Conservation (phyloP, 2,329 filamentous ascomycete species). For the Aspergillus quadrilineatus region DNA sequence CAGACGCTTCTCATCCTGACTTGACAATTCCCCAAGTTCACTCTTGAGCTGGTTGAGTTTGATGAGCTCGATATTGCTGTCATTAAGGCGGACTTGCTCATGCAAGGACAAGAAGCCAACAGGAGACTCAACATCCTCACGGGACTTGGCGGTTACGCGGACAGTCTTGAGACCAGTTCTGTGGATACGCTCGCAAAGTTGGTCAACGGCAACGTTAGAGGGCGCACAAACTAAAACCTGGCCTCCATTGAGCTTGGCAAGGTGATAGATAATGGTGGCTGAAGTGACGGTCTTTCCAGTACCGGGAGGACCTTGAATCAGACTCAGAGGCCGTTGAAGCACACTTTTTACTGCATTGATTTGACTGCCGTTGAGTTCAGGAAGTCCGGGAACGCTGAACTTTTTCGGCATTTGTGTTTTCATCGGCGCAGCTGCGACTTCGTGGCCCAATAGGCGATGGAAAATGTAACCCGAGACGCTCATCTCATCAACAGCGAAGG, state of each 20-base stretch:
- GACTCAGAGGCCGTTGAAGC: constrained; percentile 84
- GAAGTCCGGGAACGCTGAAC: constrained; percentile 90
- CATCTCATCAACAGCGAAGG: constrained; percentile 95
- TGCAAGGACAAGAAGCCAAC: constrained; percentile 94
- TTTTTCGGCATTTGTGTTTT: constrained; percentile 95
- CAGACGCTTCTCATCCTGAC: constrained; percentile 97
- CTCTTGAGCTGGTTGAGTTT: constrained; percentile 92
- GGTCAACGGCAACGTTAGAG: constrained; percentile 97
- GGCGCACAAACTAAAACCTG: constrained; percentile 96
- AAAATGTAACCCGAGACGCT: constrained; percentile 99
- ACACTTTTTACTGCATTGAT: constrained; percentile 96
- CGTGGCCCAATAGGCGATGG: constrained; percentile 91
- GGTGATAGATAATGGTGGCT: constrained; percentile 96
- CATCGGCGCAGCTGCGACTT: constrained; percentile 91
- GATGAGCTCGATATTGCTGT: constrained; percentile 88
- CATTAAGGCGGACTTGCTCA: constrained; percentile 95
- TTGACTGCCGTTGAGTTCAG: constrained; percentile 92
- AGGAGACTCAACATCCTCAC: constrained; percentile 97
- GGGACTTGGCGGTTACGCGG: constrained; percentile 95
- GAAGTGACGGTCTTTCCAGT: constrained; percentile 99
- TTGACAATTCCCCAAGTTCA: constrained; percentile 86
- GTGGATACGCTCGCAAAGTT: constrained; percentile 96
- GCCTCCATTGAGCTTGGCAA: constrained; percentile 90
- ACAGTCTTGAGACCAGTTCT: constrained; percentile 93
- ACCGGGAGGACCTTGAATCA: constrained; percentile 95